Conservation (phyloP, 1,284 basidiomycete species). For the Pascua sp. region DNA sequence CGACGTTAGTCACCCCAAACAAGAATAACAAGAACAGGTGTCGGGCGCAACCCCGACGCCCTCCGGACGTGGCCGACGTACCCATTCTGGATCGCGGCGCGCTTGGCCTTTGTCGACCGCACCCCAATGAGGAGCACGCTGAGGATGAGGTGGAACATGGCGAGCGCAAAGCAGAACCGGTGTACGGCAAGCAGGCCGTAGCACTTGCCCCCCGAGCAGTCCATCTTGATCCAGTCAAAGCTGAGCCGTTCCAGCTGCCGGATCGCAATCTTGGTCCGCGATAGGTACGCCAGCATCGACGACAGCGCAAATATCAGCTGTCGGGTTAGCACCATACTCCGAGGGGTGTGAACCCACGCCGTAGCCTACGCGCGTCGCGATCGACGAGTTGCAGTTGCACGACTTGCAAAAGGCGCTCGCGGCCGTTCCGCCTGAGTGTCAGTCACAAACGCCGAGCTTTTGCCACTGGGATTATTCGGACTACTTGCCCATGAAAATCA, state of each 20-base stretch:
- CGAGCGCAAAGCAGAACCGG: constrained; percentile 91
- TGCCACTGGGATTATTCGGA: constrained; percentile 49
- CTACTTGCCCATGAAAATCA: constrained; percentile 58
- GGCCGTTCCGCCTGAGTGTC: constrained; percentile 47
- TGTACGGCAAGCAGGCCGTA: constrained; percentile 98
- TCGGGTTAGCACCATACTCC: constrained; percentile 1
- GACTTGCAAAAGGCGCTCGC: constrained; percentile 98
- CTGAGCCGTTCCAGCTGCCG: constrained; percentile 86
- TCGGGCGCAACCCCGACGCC: too few species aligned
- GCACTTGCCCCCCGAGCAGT: constrained; percentile 86
- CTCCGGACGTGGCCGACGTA: constrained; percentile 45
- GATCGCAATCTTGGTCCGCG: constrained; percentile 85
- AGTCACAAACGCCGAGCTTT: constrained; percentile 51
- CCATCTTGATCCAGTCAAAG: constrained; percentile 97
- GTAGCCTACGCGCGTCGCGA: constrained; percentile 95
- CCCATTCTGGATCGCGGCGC: constrained; percentile 96
- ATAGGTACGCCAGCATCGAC: constrained; percentile 94
- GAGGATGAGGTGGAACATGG: constrained; percentile 82
- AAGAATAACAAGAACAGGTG: background rate
- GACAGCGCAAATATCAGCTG: constrained; percentile 93
- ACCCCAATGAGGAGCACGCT: constrained; percentile 78
- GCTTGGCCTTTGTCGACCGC: constrained; percentile 80
- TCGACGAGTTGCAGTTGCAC: constrained; percentile 98
- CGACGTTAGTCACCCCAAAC: background rate
- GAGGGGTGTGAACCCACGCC: constrained; percentile 56